phyloP scores from a whole-genome alignment of 495 filamentous ascomycete species.

The Lasiosphaeria ovina region DNA sequence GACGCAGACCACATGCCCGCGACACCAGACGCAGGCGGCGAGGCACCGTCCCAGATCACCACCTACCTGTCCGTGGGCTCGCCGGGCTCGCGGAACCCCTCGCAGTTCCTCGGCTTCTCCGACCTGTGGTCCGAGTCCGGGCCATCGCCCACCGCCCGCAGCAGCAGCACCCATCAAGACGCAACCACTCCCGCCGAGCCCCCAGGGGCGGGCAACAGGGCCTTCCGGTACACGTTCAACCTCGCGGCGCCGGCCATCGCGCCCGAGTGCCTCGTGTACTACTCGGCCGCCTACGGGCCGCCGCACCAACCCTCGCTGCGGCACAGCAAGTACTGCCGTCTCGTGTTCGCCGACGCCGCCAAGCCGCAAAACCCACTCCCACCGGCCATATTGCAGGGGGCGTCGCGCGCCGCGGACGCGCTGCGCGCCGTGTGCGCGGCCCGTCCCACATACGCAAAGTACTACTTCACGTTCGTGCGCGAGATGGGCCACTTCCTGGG shows the following conservation, averaged over 20 bases:
- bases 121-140: not conserved
- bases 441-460: slow-evolving; percentile 5
- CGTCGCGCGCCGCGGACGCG: slow-evolving; percentile 3
- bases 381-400: not conserved
- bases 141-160: not conserved
- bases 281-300: not conserved
- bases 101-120: slow-evolving; percentile 2
- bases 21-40: not conserved
- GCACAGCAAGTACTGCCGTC: slow-evolving; percentile 13
- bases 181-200: no score
- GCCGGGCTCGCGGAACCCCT: slow-evolving; percentile 1
- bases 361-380: not conserved
- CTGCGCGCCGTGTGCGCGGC: slow-evolving; percentile 2
- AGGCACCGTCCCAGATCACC: not conserved
- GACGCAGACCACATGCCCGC: not conserved
- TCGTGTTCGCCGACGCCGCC: not conserved
- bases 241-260: not conserved
- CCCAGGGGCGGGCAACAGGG: not conserved
- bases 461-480: slow-evolving; percentile 13
- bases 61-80: slow-evolving; percentile 7
- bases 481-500: slow-evolving; percentile 9
- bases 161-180: not conserved
- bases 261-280: slow-evolving; percentile 4
- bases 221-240: slow-evolving; percentile 4
- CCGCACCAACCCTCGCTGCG: not conserved